Base-by-base conservation (phyloP, 1,284 basidiomycete species). In the Austropuccinia psidii region DNA sequence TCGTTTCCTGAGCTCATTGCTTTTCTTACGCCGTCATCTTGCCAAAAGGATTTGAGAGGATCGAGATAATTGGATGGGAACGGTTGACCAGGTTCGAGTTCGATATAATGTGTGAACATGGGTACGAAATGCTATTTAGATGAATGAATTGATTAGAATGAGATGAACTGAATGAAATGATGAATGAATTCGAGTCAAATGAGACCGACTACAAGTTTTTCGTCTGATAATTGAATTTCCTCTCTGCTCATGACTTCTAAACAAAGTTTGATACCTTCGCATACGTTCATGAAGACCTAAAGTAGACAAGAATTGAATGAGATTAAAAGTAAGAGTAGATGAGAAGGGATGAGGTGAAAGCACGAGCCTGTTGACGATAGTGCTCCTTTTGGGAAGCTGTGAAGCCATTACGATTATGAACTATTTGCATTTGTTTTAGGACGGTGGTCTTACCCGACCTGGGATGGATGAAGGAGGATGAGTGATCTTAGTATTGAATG, bases 1-100 rank as follows among this genome's bases (percentile, higher is more conserved):
- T 94, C 91, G 79, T 93, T 92, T 3, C 89, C 90, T 68, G 89
- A 83, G 27, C 83, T 83, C 81, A 88, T 89, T 17, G 89, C 89
- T 77, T 84, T 84, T 80, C 90, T 89, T 0, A 95, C 86, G 45
- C 85, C 86, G 9, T 84, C 81, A 79, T 97, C 94, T 7, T 81
- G 80, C 94, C 94, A 97, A 0, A 97, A 84, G 0, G 81, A 76
- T 75, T 85, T 84, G 39, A 98, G 84, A 1, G 90, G 87, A 41
- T 86, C 83, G 65, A 85, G 84, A 79, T 87, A 91, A 21, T 82
- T 77, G 39, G 76, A 74, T 0, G 91, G 91, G 82, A 89, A 95
- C 0, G 89, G 82, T 78, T 95, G 89, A 55, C 88, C 88, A 73
- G 93, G 89, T 68, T 87, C 85, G 61, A 95, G 81, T 35, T 73